Base-by-base conservation (phyloP, 78 protist genomes). In the Tieghemostelium lacteum region DNA sequence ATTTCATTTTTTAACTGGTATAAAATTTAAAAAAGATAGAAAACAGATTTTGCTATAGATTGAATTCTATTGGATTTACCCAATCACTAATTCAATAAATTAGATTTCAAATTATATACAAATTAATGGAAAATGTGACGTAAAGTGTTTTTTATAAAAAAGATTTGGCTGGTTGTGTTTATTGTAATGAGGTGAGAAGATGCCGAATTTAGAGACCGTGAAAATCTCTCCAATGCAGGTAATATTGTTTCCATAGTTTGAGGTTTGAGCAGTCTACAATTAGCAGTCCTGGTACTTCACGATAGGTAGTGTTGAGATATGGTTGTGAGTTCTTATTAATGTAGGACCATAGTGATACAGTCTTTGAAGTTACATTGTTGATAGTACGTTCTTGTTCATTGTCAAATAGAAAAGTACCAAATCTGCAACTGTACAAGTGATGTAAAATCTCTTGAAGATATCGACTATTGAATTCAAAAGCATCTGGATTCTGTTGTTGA, bases 361-460 rank as follows among this genome's bases (percentile, higher is more conserved):
- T 66, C 29, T 40, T 42, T 19, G 52, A 29, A 5, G 55, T 6
- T 26, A 88, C 36, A 26, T 54, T 57, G 12, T 61, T 61, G 22
- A 57, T 39, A 8, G 60, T 70, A 10, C 94, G 37, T 58, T 88
- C 75, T 3, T 36, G 33, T 57, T 83, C 86, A 36, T 63, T 34
- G 29, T 92, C 87, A 52, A 33, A 92, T 2, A 92, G 67, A n/a
- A 92, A 92, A 0, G 95, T 92, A 57, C 95, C 95, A 75, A 75
- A 92, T 7, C 92, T 24, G 58, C 95, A 92, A 52, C 40, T 17
- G 54, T 77, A 75, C 8, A 76, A 34, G 42, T 92, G 91, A 26
- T 72, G 83, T 22, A 92, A 39, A n/a, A 92, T 70, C 16, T 76
- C 88, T 50, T 52, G 3, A 14, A 92, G n/a, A 45, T 75, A 75